Conservation (phyloP, 768 basidiomycete genomes). For the Lactarius hengduanensis region DNA sequence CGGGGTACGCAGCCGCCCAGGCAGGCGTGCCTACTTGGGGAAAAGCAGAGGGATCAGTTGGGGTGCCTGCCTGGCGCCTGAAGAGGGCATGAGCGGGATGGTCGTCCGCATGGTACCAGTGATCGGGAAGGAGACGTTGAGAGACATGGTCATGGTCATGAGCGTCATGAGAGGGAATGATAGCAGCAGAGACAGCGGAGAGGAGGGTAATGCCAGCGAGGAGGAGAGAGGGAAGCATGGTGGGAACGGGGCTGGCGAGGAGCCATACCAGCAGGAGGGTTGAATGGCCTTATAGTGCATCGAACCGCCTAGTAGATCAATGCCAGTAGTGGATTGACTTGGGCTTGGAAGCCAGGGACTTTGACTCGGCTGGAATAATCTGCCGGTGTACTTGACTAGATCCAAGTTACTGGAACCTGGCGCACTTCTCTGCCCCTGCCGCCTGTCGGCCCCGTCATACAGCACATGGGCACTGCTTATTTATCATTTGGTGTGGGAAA, state of each 20-base stretch:
- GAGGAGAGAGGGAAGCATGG: slow-evolving; percentile 1
- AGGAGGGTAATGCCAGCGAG: slow-evolving; percentile 6
- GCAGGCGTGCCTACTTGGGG: slow-evolving; percentile 32
- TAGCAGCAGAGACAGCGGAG: slow-evolving; percentile 10
- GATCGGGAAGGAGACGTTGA: slow-evolving; percentile 24
- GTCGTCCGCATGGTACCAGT: slow-evolving; percentile 32
- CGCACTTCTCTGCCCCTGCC: background rate
- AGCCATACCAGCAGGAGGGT: background rate
- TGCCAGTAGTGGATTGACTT: background rate
- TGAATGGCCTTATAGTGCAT: background rate
- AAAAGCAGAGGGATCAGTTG: slow-evolving; percentile 3
- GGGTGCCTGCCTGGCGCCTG: slow-evolving; percentile 24
- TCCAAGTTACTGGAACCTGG: background rate
- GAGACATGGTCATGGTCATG: slow-evolving; percentile 8
- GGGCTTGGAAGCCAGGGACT: background rate
- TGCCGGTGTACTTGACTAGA: background rate
- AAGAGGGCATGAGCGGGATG: slow-evolving; percentile 34
- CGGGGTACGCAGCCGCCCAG: slow-evolving; percentile 39
- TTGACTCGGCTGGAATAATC: background rate
- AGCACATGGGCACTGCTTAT: background rate
- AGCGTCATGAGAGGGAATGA: slow-evolving; percentile 12
- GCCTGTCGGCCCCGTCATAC: background rate
- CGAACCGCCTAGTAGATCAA: background rate
- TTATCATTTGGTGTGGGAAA: background rate
- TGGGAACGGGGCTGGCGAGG: background rate